phyloP scores from a whole-genome alignment of 108 stramenopile species.

The Parietichytrium sp. region DNA sequence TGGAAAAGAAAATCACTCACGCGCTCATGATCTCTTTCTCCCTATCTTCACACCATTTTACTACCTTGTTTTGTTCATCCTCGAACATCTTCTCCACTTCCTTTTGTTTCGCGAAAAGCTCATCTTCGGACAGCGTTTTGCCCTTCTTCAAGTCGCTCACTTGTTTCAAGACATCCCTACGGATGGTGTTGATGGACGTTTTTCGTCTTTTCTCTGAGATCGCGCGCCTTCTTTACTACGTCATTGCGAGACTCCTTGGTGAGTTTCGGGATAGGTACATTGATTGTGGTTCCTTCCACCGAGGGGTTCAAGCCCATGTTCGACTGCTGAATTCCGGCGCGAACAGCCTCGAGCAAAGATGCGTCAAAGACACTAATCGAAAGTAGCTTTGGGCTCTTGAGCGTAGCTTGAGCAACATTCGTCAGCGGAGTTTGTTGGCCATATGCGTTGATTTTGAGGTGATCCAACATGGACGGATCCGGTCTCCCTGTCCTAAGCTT shows the following conservation, averaged over 20 bases:
- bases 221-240: not conserved
- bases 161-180: not conserved
- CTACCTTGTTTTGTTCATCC: not conserved
- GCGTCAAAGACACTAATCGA: slow-evolving; percentile 10
- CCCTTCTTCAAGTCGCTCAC: slow-evolving; percentile 10
- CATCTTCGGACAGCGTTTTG: not conserved
- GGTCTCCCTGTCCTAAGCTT: slow-evolving; percentile 23
- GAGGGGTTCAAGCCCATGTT: slow-evolving; percentile 37
- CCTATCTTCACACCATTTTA: not conserved
- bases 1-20: not conserved
- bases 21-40: slow-evolving; percentile 16
- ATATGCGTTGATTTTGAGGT: not conserved
- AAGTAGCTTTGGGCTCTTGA: not conserved
- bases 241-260: slow-evolving; percentile 35
- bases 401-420: not conserved
- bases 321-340: not conserved
- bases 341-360: not conserved
- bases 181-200: not conserved
- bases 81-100: not conserved
- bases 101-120: not conserved
- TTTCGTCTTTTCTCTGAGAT: slow-evolving; percentile 21
- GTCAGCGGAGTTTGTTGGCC: not conserved
- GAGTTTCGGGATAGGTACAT: slow-evolving; percentile 23
- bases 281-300: not conserved
- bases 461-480: slow-evolving; percentile 2